Base-by-base conservation (phyloP, 1,139 yeast species). In the Candida gigantensis region DNA sequence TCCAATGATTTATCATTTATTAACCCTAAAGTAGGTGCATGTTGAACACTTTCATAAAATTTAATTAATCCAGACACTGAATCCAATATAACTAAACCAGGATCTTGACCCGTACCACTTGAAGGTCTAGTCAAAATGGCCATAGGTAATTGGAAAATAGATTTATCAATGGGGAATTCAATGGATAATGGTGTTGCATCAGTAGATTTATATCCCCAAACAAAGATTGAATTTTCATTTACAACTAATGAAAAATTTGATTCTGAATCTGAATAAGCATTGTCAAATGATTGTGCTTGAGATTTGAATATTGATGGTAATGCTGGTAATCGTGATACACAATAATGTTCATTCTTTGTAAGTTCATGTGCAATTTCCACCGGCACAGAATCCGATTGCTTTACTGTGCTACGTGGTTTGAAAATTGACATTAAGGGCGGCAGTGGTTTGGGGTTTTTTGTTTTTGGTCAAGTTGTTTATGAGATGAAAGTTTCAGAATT, bases 101-200 rank as follows among this genome's bases (percentile, higher is more conserved):
- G 92, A 44, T 83, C 90, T 11, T 51, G 55, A 17, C 65, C 57
- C 18, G 71, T 58, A 1, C 81, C 82, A 2, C 83, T 77, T 0
- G 80, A 61, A 3, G 95, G 89, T 12, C 78, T 68, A 1, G 89
- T 82, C 26, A 88, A 63, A 2, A 80, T 68, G 3, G 88, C 88
- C 42, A 81, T 58, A 0, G 92, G 73, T 30, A 62, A 48, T 16
- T 52, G 41, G 12, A 41, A 42, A 14, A 24, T 26, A 5, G 39
- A 18, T 12, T 34, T 35, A 6, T 48, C 44, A 10, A 71, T 54
- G 0, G 73, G 73, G 46, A 74, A 74, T 41, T 74, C 73, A 23
- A 72, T 63, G 2, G 83, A 77, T 24, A 77, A 66, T 0, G 94
- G 88, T 3, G 74, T 62, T 17, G 67, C 58, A 43, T 82, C 85